A percentile compares a stretch with the other conserved stretches of the same genome.
Evolutionary conservation across 768 basidiomycete genomes (phyloP).

Genomic region (Boletales sp.): DNA sequence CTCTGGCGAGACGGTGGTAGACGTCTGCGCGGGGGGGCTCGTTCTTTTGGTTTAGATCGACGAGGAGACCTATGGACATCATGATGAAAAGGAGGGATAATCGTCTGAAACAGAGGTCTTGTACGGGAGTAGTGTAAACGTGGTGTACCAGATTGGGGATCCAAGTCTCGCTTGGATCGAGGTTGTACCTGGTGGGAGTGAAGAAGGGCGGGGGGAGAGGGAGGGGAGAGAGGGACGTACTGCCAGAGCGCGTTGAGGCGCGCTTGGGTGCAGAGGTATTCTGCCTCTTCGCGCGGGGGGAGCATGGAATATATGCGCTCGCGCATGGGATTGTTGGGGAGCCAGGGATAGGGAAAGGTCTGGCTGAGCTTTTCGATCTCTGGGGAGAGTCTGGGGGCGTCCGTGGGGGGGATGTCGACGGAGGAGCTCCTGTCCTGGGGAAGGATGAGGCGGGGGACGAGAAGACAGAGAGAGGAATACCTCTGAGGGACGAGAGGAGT

Average conservation of each 20-base stretch:
- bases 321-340: conserved; percentile 58
- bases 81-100: conserved; percentile 68
- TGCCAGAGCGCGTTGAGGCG: conserved; percentile 71
- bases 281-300: conserved; percentile 56
- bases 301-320: conserved; percentile 61
- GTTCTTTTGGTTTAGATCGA: conserved; percentile 55
- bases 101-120: conserved; percentile 60
- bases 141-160: conserved; percentile 66
- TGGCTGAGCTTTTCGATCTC: conserved; percentile 50
- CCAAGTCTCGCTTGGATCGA: conserved; percentile 68
- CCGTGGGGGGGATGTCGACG: conserved; percentile 17
- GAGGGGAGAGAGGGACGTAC: conserved; percentile 37
- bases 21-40: conserved; percentile 58
- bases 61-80: conserved; percentile 67
- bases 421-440: conserved; percentile 25
- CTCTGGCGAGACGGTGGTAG: conserved; percentile 63
- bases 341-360: conserved; percentile 69
- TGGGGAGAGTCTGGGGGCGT: conserved; percentile 22
- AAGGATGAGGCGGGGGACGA: not conserved
- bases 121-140: conserved; percentile 58
- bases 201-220: not conserved
- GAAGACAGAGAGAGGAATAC: conserved; percentile 4
- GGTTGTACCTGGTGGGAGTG: conserved; percentile 48
- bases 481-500: conserved; percentile 22
- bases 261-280: conserved; percentile 59